phyloP scores from a whole-genome alignment of 1,284 basidiomycete species.

The Apiotrichum laibachii region DNA sequence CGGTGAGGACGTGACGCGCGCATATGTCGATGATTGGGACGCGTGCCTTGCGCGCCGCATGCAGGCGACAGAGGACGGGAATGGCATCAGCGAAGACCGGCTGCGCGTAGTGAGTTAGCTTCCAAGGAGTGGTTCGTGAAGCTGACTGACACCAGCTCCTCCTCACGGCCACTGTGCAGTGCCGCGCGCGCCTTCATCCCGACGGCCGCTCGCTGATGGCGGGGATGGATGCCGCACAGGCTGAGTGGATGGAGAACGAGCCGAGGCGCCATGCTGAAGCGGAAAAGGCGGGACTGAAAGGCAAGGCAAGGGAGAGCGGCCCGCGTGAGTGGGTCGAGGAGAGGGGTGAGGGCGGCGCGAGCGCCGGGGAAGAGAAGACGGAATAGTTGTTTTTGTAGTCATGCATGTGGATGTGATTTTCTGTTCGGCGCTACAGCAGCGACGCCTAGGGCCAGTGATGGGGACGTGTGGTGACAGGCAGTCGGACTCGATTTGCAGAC shows the following conservation, averaged over 20 bases:
- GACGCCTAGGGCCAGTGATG: no score
- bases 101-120: slow-evolving; percentile 37
- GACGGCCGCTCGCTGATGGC: slow-evolving; percentile 26
- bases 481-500: no score
- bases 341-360: slow-evolving; percentile 47
- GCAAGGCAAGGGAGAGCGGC: slow-evolving; percentile 45
- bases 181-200: slow-evolving; percentile 9
- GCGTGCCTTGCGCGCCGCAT: slow-evolving; percentile 26
- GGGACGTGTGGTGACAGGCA: no score
- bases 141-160: slow-evolving; percentile 25
- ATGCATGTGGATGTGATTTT: no score
- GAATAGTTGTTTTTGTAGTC: no score
- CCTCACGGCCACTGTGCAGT: slow-evolving; percentile 24
- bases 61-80: slow-evolving; percentile 20
- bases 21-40: slow-evolving; percentile 50
- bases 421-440: no score
- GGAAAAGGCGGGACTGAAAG: slow-evolving; percentile 34
- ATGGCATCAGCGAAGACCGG: slow-evolving; percentile 37
- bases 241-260: slow-evolving; percentile 40
- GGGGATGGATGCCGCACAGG: slow-evolving; percentile 43
- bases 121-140: background rate
- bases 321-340: slow-evolving; percentile 52
- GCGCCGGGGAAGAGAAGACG: background rate
- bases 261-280: slow-evolving; percentile 30
- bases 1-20: slow-evolving; percentile 52